Conservation (phyloP, 176 grass and related monocot genomes). For the Pontederia paniculata region DNA sequence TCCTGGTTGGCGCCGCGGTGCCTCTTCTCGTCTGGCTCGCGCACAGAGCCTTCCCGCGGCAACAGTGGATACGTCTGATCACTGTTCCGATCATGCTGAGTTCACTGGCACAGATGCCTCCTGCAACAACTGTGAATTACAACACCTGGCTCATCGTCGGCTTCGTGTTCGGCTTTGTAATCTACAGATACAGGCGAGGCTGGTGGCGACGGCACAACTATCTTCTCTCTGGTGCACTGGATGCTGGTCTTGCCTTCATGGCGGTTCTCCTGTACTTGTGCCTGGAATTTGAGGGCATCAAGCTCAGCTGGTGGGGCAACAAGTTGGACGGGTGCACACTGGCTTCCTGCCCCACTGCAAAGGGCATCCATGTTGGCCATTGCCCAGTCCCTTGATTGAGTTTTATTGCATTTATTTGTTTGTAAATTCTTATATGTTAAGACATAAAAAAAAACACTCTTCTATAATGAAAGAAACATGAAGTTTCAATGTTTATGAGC, state of each 20-base stretch:
- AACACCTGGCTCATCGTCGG: neutral
- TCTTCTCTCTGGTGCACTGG: conserved; percentile 2
- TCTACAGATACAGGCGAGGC: conserved; percentile 4
- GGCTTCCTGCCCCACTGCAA: conserved; percentile 5
- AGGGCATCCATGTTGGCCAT: neutral
- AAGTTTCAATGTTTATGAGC: too few relatives aligned
- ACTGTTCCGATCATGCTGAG: neutral
- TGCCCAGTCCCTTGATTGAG: neutral
- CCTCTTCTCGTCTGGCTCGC: conserved; percentile 4
- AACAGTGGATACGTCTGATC: neutral
- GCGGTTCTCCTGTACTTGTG: neutral
- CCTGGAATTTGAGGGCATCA: neutral
- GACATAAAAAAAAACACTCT: too few relatives aligned
- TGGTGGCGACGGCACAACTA: conserved; percentile 6
- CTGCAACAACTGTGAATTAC: conserved; percentile 3
- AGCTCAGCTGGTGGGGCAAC: conserved; percentile 1
- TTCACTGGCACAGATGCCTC: neutral
- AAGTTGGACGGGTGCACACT: neutral
- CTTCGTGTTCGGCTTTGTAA: neutral
- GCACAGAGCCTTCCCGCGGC: neutral
- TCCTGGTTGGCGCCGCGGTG: neutral
- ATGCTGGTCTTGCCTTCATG: conserved; percentile 5
- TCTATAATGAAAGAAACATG: too few relatives aligned
- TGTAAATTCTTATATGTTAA: too few relatives aligned
- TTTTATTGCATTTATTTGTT: neutral